phyloP scores from a whole-genome alignment of 352 stramenopile species.

The Globisporangium perplexum region DNA sequence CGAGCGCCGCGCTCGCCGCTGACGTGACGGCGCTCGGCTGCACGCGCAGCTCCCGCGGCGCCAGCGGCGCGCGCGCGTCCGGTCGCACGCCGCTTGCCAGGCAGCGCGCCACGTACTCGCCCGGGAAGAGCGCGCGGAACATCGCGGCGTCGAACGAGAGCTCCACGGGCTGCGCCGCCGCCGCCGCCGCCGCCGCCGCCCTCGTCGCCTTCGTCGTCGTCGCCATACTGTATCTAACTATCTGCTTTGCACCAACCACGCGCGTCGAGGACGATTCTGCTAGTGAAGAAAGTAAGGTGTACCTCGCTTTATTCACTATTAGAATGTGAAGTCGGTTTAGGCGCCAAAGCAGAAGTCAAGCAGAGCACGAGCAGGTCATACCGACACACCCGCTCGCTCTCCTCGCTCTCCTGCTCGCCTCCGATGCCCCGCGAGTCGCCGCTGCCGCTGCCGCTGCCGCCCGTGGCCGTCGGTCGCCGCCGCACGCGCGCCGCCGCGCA shows the following conservation, averaged over 20 bases:
- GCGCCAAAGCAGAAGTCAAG: no score
- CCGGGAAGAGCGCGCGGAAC: constrained; percentile 74
- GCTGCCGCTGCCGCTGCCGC: constrained; percentile 7
- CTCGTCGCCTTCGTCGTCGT: no score
- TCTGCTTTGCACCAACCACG: no score
- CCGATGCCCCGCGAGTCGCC: not conserved
- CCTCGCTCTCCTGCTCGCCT: not conserved
- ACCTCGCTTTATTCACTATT: no score
- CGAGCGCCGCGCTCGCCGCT: constrained; percentile 60
- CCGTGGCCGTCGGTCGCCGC: constrained; percentile 8
- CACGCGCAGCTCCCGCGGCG: constrained; percentile 44
- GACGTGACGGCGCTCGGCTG: constrained; percentile 64
- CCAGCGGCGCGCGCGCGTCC: constrained; percentile 46
- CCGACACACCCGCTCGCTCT: no score
- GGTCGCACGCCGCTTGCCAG: constrained; percentile 50
- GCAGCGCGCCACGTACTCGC: constrained; percentile 62
- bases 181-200: no score
- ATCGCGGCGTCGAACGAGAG: constrained; percentile 61
- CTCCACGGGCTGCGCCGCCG: constrained; percentile 9
- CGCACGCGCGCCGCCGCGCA: constrained; percentile 29
- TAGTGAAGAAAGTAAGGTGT: no score
- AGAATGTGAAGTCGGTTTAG: no score
- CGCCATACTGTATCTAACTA: no score
- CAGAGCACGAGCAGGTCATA: not conserved
- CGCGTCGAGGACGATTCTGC: no score